phyloP scores from a whole-genome alignment of 441 rosid species.

The Populus hybrid region DNA sequence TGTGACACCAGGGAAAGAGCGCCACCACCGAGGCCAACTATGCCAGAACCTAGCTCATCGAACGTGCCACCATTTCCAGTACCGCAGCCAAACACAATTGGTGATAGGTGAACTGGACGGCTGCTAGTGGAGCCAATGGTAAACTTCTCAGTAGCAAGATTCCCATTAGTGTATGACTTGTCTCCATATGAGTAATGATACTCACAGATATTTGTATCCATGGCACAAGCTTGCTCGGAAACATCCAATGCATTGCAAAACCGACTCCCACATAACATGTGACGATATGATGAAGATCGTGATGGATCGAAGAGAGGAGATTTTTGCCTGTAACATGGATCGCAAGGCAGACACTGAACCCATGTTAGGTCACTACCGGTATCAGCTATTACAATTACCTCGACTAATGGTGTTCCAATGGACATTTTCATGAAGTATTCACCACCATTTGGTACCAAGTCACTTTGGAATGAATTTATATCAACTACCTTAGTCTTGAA shows the following conservation, averaged over 20 bases:
- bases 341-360: conserved; percentile 82
- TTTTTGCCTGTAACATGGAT: conserved; percentile 64
- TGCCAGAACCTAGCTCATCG: conserved; percentile 62
- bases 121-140: conserved; percentile 39
- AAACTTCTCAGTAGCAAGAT: conserved; percentile 68
- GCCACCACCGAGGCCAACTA: conserved; percentile 82
- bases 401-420: conserved; percentile 67
- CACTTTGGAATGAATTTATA: conserved; percentile 38
- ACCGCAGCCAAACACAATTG: conserved; percentile 72
- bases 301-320: conserved; percentile 67
- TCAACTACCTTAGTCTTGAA: conserved; percentile 10
- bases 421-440: conserved; percentile 79
- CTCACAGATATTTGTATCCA: conserved; percentile 35
- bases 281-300: conserved; percentile 43
- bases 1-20: conserved; percentile 64
- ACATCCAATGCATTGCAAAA: conserved; percentile 55
- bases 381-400: conserved; percentile 61
- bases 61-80: conserved; percentile 70
- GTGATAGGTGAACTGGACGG: conserved; percentile 24
- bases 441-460: conserved; percentile 62
- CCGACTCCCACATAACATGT: conserved; percentile 45
- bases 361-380: conserved; percentile 90
- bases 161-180: conserved; percentile 65
- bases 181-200: conserved; percentile 77
- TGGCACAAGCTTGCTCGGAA: conserved; percentile 39